Evolutionary conservation across 495 filamentous ascomycete genomes (phyloP).

Genomic region (Xylaria venustula): DNA sequence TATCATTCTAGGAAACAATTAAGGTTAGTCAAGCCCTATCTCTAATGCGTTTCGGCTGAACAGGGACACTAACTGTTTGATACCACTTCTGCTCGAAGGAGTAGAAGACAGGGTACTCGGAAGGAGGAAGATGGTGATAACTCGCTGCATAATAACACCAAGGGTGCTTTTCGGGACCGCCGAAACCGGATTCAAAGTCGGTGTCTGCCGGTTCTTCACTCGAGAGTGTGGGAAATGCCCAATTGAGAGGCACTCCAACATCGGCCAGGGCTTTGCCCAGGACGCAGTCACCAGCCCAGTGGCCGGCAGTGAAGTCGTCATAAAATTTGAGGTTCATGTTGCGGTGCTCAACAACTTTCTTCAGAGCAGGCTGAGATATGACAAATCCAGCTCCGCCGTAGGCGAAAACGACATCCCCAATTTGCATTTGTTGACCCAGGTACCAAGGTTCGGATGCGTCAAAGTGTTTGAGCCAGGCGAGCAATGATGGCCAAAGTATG

Average conservation of each 20-base stretch:
- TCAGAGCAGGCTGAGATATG: constrained; percentile 50
- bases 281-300: constrained; percentile 57
- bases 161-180: constrained; percentile 38
- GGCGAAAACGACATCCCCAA: constrained; percentile 43
- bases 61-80: constrained; percentile 27
- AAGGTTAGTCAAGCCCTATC: constrained; percentile 6
- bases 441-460: constrained; percentile 47
- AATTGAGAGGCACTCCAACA: constrained; percentile 40
- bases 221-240: constrained; percentile 43
- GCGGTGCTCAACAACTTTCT: constrained; percentile 34
- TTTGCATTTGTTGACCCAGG: constrained; percentile 47
- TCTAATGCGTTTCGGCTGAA: background rate
- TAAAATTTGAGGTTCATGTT: constrained; percentile 24
- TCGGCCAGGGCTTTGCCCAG: constrained; percentile 47
- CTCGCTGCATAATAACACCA: constrained; percentile 53
- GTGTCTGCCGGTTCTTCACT: constrained; percentile 39
- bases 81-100: constrained; percentile 49
- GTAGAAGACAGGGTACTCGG: constrained; percentile 44
- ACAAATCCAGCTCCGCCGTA: constrained; percentile 56
- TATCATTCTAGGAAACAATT: constrained; percentile 13
- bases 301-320: constrained; percentile 33
- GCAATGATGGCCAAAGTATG: constrained; percentile 55
- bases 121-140: constrained; percentile 46
- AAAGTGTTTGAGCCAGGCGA: constrained; percentile 49
- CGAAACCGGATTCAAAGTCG: constrained; percentile 43